These are phyloP conservation scores for Claviceps cyperi DNA, from an alignment of 2,329 filamentous ascomycete genomes.

Conservation along the genomic window DNA sequence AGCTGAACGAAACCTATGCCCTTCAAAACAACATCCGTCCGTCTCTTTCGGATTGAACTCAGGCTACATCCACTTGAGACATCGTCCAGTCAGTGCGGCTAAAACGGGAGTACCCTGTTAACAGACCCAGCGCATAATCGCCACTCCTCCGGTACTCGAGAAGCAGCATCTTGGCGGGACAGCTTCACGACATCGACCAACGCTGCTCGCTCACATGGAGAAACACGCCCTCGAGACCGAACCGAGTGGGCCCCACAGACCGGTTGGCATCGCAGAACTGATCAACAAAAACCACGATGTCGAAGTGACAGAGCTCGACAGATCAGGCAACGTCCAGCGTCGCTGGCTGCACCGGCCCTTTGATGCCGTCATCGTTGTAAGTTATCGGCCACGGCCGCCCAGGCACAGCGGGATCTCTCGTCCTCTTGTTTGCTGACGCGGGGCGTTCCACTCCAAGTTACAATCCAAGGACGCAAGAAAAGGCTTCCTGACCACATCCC, in stretches of 20 bases:
- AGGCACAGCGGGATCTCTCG: neutral
- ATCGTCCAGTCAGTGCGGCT: neutral
- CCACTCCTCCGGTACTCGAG: neutral
- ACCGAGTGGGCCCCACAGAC: neutral
- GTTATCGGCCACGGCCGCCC: neutral
- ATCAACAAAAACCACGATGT: conserved; percentile 14
- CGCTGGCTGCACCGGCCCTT: conserved; percentile 19
- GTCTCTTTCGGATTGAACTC: neutral
- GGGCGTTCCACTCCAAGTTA: conserved; percentile 9
- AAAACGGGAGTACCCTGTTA: neutral
- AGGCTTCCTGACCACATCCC: conserved; percentile 14
- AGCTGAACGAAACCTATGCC: neutral
- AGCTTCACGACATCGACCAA: neutral
- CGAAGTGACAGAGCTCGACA: conserved; percentile 24
- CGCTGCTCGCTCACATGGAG: neutral
- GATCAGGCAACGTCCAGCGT: conserved; percentile 20
- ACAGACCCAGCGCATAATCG: neutral
- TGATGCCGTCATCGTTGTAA: conserved; percentile 15
- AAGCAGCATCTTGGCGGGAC: neutral
- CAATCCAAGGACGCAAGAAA: conserved; percentile 10
- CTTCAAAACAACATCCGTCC: neutral
- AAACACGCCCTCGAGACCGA: neutral
- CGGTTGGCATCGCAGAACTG: conserved; percentile 11
- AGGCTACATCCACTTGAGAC: neutral
- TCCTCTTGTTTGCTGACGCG: neutral